Conservation (phyloP, 2,329 filamentous ascomycete genomes). For the Ceratocystis variospora region DNA sequence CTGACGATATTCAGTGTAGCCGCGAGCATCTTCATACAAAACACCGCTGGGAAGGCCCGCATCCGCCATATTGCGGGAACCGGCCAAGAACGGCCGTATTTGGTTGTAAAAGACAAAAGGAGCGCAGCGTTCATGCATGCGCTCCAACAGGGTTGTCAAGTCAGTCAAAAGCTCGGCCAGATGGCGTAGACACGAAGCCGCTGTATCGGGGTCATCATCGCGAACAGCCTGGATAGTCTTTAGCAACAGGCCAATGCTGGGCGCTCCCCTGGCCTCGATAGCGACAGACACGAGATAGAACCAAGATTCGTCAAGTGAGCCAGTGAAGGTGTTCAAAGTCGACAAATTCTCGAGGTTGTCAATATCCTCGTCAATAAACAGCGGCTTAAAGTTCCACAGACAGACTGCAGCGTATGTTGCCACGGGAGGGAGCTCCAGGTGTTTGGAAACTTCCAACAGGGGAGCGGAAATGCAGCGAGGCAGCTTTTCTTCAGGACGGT, state of each 20-base stretch:
- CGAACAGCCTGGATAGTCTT: conserved; percentile 71
- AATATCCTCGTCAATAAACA: conserved; percentile 70
- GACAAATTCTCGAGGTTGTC: conserved; percentile 79
- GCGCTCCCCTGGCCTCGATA: conserved; percentile 82
- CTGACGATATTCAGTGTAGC: conserved; percentile 56
- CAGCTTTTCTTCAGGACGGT: conserved; percentile 62
- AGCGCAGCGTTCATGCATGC: conserved; percentile 93
- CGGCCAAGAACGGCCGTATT: conserved; percentile 89
- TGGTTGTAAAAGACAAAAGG: conserved; percentile 90
- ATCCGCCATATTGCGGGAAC: conserved; percentile 94
- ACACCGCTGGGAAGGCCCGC: conserved; percentile 81
- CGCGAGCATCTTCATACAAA: conserved; percentile 69
- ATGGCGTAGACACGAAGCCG: conserved; percentile 60
- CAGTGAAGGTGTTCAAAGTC: conserved; percentile 81
- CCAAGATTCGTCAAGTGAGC: conserved; percentile 93
- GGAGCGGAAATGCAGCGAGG: conserved; percentile 75
- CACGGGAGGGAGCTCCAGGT: conserved; percentile 77
- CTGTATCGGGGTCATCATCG: conserved; percentile 51
- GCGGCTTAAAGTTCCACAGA: conserved; percentile 92
- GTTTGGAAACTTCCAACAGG: conserved; percentile 59
- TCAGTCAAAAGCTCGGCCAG: conserved; percentile 86
- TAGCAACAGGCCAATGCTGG: conserved; percentile 79
- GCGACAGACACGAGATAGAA: conserved; percentile 94
- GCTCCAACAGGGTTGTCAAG: conserved; percentile 59
- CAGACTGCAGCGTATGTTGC: conserved; percentile 87